A percentile compares a stretch with the other conserved stretches of the same genome.
Conservation (phyloP, 805 yeast genomes). For the Blastobotrys mokoenaii region DNA sequence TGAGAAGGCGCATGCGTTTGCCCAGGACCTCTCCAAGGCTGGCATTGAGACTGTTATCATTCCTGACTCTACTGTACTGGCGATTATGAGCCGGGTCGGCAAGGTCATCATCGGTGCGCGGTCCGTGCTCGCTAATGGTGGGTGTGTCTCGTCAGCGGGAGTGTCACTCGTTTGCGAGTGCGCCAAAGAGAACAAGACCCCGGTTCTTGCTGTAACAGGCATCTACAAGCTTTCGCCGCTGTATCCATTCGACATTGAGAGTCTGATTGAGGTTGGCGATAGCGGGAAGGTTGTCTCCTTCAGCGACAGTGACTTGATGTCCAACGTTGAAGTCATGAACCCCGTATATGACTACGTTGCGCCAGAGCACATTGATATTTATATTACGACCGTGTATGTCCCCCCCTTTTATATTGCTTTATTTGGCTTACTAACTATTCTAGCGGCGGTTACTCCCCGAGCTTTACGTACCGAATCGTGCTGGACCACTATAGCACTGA, state of each 20-base stretch:
- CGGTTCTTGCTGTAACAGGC: conserved; percentile 93
- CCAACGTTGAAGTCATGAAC: conserved; percentile 72
- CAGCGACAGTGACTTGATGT: conserved; percentile 58
- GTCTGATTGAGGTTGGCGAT: conserved; percentile 83
- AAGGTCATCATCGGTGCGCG: conserved; percentile 90
- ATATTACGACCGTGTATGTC: conserved; percentile 66
- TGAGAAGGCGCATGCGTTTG: conserved; percentile 68
- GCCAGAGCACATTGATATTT: conserved; percentile 90
- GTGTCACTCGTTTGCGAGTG: conserved; percentile 90
- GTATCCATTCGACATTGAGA: conserved; percentile 82
- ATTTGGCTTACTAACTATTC: conserved; percentile 13
- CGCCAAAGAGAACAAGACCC: conserved; percentile 92
- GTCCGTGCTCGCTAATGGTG: conserved; percentile 94
- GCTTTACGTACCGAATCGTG: conserved; percentile 89
- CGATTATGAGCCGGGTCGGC: conserved; percentile 95
- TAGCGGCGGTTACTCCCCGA: conserved; percentile 87
- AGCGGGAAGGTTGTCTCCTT: conserved; percentile 82
- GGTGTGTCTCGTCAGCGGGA: conserved; percentile 83
- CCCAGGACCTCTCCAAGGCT: conserved; percentile 68
- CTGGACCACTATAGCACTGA: conserved; percentile 86
- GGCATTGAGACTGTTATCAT: conserved; percentile 84
- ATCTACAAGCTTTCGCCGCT: conserved; percentile 85
- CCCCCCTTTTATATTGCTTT: conserved; percentile 8
- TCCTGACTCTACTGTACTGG: conserved; percentile 88
- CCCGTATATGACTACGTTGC: conserved; percentile 86